Evolutionary conservation across 371 early-diverging fungal genomes (phyloP), one percentile per base, ranked within the genome.

Genomic region (Sporodiniella umbellata): DNA sequence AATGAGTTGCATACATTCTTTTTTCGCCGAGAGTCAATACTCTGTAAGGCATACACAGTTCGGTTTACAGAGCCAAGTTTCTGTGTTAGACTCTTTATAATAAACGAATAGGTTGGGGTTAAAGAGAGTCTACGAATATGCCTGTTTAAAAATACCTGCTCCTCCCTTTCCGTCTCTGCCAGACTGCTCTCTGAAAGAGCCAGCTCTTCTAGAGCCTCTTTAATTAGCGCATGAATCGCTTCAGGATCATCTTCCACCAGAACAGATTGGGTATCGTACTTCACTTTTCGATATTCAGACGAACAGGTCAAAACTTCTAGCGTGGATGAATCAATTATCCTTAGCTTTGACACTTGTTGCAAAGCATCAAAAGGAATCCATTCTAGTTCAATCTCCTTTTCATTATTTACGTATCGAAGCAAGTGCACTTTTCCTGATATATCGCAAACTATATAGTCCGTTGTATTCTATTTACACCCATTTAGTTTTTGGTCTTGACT

Each of bases 1-100:
- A 62, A 35, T 3, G 53, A 53, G 33, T 62, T 48, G 14, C 45
- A 31, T 2, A 48, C 5, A 2, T 56, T 52, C 21, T 33, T 15
- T n/a, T 45, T 28, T 35, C 62, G 23, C 26, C 42, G 52, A 10
- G 44, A 11, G 15, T 53, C n/a, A 30, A 62, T 56, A 23, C 26
- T 37, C 19, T 26, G 33, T 25, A 62, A 18, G 6, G 62, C 62
- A 18, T 62, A 62, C 1, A 62, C 21, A 2, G 62, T 62, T 24
- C 37, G 43, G 23, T 62, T 62, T 1, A 45, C 50, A 6, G 57
- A 53, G 7, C 33, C 35, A 3, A 61, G 28, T 25, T 44, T 47
- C 22, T 48, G 25, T 15, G 18, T 56, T 8, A 61, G 18, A 26
- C 42, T 46, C 43, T 48, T 31, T 42, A 24, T 19, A 5, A n/a